These are phyloP conservation scores for Candida hispaniensis DNA, from an alignment of 805 yeast genomes.

Conservation along the genomic window DNA sequence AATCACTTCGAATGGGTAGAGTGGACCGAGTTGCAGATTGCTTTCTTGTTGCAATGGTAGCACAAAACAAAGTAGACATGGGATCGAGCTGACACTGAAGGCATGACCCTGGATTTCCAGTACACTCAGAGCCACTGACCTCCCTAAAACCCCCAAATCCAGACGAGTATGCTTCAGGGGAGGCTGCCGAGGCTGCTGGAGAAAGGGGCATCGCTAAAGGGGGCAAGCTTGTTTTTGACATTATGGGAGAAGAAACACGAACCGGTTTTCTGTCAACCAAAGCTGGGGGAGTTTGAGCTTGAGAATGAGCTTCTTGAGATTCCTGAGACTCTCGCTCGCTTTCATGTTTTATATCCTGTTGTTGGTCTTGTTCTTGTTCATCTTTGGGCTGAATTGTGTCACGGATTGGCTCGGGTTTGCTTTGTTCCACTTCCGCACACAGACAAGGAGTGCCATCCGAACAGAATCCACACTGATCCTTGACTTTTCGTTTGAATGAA, in stretches of 20 bases:
- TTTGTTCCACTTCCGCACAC: slow-evolving; percentile 61
- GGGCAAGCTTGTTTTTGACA: slow-evolving; percentile 21
- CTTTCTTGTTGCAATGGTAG: slow-evolving; percentile 54
- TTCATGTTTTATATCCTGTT: too few species aligned
- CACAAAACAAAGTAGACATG: slow-evolving; percentile 77
- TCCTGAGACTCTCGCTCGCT: too few species aligned
- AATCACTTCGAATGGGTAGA: slow-evolving; percentile 8
- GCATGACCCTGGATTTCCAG: slow-evolving; percentile 85
- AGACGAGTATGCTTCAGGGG: slow-evolving; percentile 10
- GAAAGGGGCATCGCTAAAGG: slow-evolving; percentile 21
- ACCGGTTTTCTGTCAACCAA: too few species aligned
- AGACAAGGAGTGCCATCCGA: slow-evolving; percentile 87
- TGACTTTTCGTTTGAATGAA: slow-evolving; percentile 16
- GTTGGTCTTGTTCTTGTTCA: too few species aligned
- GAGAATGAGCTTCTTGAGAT: too few species aligned
- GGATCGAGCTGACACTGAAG: slow-evolving; percentile 76
- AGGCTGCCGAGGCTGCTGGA: slow-evolving; percentile 19
- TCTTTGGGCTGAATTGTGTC: too few species aligned
- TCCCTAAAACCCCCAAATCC: slow-evolving; percentile 19
- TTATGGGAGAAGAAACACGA: too few species aligned
- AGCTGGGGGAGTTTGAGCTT: too few species aligned
- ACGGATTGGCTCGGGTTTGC: slow-evolving; percentile 31
- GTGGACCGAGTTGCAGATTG: slow-evolving; percentile 14
- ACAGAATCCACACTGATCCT: slow-evolving; percentile 81
- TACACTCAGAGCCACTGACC: slow-evolving; percentile 34